phyloP scores from a whole-genome alignment of 805 yeast species.

The Schizosaccharomyces osmophilus region DNA sequence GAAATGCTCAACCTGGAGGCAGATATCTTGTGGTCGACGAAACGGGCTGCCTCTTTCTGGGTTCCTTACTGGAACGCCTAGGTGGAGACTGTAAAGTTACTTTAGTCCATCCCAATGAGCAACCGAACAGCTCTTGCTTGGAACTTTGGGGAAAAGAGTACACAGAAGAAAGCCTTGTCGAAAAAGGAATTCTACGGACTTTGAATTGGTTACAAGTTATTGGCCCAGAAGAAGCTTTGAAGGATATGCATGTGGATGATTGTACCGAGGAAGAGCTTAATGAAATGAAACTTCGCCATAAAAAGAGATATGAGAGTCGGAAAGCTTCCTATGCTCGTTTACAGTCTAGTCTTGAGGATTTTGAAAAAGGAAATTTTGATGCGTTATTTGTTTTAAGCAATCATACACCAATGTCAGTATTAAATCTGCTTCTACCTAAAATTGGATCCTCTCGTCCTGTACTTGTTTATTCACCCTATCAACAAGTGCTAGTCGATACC shows the following conservation, averaged over 20 bases:
- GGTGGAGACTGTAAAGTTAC: constrained; percentile 41
- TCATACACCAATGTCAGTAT: constrained; percentile 37
- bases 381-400: constrained; percentile 30
- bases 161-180: not conserved
- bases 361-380: constrained; percentile 6
- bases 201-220: not conserved
- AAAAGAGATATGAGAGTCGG: not conserved
- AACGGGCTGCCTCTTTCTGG: constrained; percentile 74
- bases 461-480: constrained; percentile 57
- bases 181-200: not conserved
- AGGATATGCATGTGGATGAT: constrained; percentile 23
- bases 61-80: constrained; percentile 78
- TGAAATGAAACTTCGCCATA: constrained; percentile 2
- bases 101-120: constrained; percentile 77
- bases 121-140: constrained; percentile 31
- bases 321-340: not conserved
- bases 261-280: constrained; percentile 30
- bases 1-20: constrained; percentile 74
- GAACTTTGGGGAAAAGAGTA: not conserved
- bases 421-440: constrained; percentile 35
- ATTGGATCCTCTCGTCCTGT: constrained; percentile 73
- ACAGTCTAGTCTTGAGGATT: constrained; percentile 12
- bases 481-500: constrained; percentile 53
- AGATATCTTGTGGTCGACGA: constrained; percentile 73
- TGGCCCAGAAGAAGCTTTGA: not conserved